Evolutionary conservation across 257 asterid species (phyloP).

Genomic region (Osmanthus fragrans): DNA sequence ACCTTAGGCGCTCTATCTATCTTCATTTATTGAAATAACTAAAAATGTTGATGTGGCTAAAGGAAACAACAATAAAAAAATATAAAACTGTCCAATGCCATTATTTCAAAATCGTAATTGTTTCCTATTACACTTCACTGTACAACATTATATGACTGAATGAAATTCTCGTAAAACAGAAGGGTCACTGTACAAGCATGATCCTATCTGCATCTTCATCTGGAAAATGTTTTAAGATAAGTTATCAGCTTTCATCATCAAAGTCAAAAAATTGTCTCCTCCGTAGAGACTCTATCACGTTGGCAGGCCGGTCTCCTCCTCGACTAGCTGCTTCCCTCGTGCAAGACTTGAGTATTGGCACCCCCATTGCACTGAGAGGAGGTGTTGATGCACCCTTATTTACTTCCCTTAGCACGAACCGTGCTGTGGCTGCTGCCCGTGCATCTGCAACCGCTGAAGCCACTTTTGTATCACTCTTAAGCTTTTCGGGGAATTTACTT

Average conservation of each 20-base stretch:
- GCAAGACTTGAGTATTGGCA: constrained; percentile 71
- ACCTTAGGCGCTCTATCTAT: too few species aligned
- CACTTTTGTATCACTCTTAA: constrained; percentile 38
- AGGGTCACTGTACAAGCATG: not conserved
- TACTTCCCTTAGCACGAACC: constrained; percentile 78
- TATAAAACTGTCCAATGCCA: not conserved
- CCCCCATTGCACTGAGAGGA: constrained; percentile 72
- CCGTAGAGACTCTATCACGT: constrained; percentile 71
- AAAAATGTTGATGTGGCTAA: too few species aligned
- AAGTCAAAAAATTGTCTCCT: constrained; percentile 70
- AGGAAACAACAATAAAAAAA: too few species aligned
- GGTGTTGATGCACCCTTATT: constrained; percentile 57
- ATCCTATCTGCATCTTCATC: not conserved
- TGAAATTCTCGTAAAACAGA: too few species aligned
- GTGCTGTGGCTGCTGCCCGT: constrained; percentile 60
- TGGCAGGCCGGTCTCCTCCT: constrained; percentile 49
- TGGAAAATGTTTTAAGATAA: not conserved
- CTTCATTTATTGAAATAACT: too few species aligned
- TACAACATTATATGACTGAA: not conserved
- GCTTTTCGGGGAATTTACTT: constrained; percentile 30
- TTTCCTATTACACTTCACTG: not conserved
- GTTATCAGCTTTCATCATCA: constrained; percentile 45
- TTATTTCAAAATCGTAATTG: not conserved
- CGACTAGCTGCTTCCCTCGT: constrained; percentile 15
- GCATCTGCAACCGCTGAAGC: constrained; percentile 84